Conservation (phyloP, 2,329 filamentous ascomycete species). For the Trichoderma sp. region DNA sequence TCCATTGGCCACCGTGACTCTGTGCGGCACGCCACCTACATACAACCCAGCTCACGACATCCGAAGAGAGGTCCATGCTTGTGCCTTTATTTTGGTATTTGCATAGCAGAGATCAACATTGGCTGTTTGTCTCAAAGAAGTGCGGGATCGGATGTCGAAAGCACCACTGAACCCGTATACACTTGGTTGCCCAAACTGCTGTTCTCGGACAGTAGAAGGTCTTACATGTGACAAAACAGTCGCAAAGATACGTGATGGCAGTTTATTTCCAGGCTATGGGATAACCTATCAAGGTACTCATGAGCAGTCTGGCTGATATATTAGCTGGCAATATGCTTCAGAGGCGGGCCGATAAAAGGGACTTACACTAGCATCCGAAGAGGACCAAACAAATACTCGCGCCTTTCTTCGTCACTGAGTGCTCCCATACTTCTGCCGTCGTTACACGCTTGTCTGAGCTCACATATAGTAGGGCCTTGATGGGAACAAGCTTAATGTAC, state of each 20-base stretch:
- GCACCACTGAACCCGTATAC: neutral
- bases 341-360: neutral
- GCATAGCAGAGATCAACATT: neutral
- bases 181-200: neutral
- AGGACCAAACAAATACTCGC: neutral
- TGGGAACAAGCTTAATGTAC: neutral
- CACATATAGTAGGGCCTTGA: neutral
- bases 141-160: neutral
- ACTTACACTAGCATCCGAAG: neutral
- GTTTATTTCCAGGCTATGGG: neutral
- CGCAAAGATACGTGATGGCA: neutral
- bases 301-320: neutral
- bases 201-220: neutral
- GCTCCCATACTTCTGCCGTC: neutral
- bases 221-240: neutral
- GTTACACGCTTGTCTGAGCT: neutral
- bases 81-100: neutral
- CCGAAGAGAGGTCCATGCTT: neutral
- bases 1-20: neutral
- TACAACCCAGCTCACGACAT: neutral
- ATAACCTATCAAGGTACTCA: neutral
- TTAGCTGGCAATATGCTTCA: neutral
- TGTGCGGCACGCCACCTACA: neutral
- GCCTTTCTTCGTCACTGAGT: neutral
- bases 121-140: conserved; percentile 9